Evolutionary conservation across 2,329 filamentous ascomycete species (phyloP), one percentile per base, ranked within the genome.

Genomic region (Curvularia sp.): DNA sequence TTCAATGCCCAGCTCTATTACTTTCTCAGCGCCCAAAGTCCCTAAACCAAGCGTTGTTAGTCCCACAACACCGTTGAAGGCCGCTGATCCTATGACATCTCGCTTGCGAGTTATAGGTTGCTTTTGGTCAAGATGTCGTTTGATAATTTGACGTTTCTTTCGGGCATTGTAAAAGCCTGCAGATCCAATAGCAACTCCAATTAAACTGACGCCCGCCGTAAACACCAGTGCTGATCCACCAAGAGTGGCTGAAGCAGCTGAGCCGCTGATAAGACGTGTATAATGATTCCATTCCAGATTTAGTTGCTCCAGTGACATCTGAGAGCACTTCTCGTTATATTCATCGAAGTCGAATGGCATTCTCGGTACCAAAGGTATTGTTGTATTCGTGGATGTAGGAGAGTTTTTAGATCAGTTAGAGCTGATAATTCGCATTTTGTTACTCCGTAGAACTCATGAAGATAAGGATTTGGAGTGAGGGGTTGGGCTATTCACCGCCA

Each of bases 81-180:
- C 48, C 3, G 33, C 48, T 12, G 48, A 50, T 20, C 48, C 48
- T 9, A 52, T 15, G 12, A 52, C 28, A n/a, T 52, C 49, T 22
- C 39, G 49, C 28, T 31, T 52, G 33, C 49, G 49, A 31, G 26
- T 52, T 22, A 5, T 52, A 12, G 5, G 49, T 5, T 31, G 2
- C 28, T 43, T 26, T 43, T 15, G 18, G 39, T 43, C 49, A 43
- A 52, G 38, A 24, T 52, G 39, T 4, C 15, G 10, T 9, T 35
- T 24, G 12, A 52, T 33, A 12, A 52, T 52, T 24, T 43, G 10
- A n/a, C 49, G 49, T 7, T 52, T 52, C 15, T 52, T 52, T 44
- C 49, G 49, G 26, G 49, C 49, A 33, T 52, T 52, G 39, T 52
- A 20, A 6, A 52, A 10, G 38, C 49, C 49, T 52, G 49, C 28